Conservation (phyloP, 805 yeast genomes). For the Yamadazyma insecticola region DNA sequence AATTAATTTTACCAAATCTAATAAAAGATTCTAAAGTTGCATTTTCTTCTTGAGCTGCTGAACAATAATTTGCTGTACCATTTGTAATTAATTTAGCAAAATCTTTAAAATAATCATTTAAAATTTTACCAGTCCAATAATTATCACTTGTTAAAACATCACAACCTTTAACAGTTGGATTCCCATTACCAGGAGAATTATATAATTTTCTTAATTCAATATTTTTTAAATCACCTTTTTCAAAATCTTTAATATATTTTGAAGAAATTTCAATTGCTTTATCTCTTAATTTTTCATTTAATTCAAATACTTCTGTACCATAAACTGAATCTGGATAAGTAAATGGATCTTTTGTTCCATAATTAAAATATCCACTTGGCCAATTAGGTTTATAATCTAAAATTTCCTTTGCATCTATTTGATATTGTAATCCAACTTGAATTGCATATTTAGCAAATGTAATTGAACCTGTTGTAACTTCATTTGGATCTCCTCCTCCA, state of each 20-base stretch:
- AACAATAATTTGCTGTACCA: slow-evolving; percentile 54
- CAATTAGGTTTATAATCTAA: slow-evolving; percentile 38
- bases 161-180: slow-evolving; percentile 26
- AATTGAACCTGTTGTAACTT: slow-evolving; percentile 56
- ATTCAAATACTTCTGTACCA: slow-evolving; percentile 63
- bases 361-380: slow-evolving; percentile 57
- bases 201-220: slow-evolving; percentile 45
- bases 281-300: slow-evolving; percentile 55
- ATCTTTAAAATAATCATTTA: slow-evolving; percentile 47
- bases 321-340: slow-evolving; percentile 51
- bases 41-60: slow-evolving; percentile 65
- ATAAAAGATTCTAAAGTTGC: slow-evolving; percentile 58
- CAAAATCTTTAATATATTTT: slow-evolving; percentile 27
- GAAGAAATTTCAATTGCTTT: slow-evolving; percentile 51
- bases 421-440: slow-evolving; percentile 57
- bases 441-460: slow-evolving; percentile 58
- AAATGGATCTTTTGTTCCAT: slow-evolving; percentile 46
- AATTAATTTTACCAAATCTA: slow-evolving; percentile 50
- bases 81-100: slow-evolving; percentile 50
- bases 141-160: slow-evolving; percentile 59
- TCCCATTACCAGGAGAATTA: slow-evolving; percentile 15
- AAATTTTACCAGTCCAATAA: slow-evolving; percentile 52
- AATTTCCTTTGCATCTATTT: slow-evolving; percentile 48
- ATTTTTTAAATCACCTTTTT: slow-evolving; percentile 43
- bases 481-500: slow-evolving; percentile 57